These are phyloP conservation scores for Aciculoconidium aculeatum DNA, from an alignment of 805 yeast species.

Conservation along the genomic window DNA sequence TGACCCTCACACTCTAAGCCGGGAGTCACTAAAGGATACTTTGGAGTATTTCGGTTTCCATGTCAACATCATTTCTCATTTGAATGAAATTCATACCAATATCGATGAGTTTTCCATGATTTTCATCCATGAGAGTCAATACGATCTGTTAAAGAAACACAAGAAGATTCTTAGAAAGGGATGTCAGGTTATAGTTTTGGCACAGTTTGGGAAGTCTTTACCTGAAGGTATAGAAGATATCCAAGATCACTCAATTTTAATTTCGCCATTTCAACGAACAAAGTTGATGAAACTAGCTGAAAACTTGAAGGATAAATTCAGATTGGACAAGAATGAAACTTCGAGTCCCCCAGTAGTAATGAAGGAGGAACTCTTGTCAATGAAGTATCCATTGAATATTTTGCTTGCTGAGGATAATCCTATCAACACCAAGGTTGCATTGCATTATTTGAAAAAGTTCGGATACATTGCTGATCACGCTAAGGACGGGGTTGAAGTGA, in stretches of 20 bases:
- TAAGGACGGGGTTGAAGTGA: constrained; percentile 43
- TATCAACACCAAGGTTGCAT: constrained; percentile 45
- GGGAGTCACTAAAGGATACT: constrained; percentile 25
- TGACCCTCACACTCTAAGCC: constrained; percentile 25
- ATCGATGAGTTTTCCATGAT: constrained; percentile 12
- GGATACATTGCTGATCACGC: constrained; percentile 50
- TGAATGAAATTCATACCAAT: constrained; percentile 10
- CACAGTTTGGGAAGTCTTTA: constrained; percentile 25
- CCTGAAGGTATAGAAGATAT: constrained; percentile 17
- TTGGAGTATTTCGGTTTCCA: constrained; percentile 30
- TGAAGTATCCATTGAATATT: constrained; percentile 36
- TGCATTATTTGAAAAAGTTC: constrained; percentile 42
- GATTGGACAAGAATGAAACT: neutral
- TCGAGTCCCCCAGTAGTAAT: neutral
- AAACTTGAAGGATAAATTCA: constrained; percentile 1
- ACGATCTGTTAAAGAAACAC: constrained; percentile 8
- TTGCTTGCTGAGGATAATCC: constrained; percentile 53
- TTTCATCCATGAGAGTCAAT: constrained; percentile 17
- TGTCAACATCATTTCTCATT: constrained; percentile 16
- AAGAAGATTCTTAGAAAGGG: constrained; percentile 3
- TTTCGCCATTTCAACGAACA: constrained; percentile 24
- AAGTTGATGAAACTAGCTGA: constrained; percentile 13
- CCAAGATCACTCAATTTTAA: constrained; percentile 18
- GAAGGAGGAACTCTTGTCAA: too few species aligned
- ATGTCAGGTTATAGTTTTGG: constrained; percentile 18